Evolutionary conservation across 176 grass and related monocot species (phyloP), one percentile per base, ranked within the genome.

Genomic region (Musa acuminata): DNA sequence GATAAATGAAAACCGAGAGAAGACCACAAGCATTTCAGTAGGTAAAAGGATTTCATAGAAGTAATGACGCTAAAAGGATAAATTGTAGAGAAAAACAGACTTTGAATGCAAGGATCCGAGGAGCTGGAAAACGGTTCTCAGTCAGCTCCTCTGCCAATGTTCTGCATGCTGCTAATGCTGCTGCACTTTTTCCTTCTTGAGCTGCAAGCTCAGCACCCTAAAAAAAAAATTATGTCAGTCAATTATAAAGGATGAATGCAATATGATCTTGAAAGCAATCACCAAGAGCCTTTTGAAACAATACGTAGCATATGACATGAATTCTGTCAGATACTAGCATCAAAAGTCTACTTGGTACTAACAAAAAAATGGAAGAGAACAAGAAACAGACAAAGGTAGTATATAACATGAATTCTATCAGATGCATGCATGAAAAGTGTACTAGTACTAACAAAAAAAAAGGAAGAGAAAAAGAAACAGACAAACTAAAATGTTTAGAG

Each of bases 31-130:
- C 16, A 50, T 49, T 63, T 29, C 23, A 49, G 22, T 66, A 22
- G 22, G 26, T n/a, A 29, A 75, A 35, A 72, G 71, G 59, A 51
- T 13, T 13, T 2, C 11, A 26, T 66, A 11, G 35, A 50, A 78
- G 73, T 53, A 12, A 66, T 29, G 23, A 80, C 19, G 48, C 0
- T 72, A 84, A 71, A 71, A 70, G 1, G 48, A 64, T 14, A 53
- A 55, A 49, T 43, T 63, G 76, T 64, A 77, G 6, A 26, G 20
- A 51, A 13, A 84, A 87, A 85, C 84, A 75, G 48, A 99, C 95
- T 85, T 93, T 94, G 81, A 99, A 94, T 65, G 95, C 84, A 79
- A 99, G 90, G 82, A 99, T 99, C 74, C 86, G 85, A 43, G 95
- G 95, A 87, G 95, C 95, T 51, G 90, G 95, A 82, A 99, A 99